These are phyloP conservation scores for Trifolium pratense DNA, from an alignment of 306 rosid genomes.

Conservation along the genomic window DNA sequence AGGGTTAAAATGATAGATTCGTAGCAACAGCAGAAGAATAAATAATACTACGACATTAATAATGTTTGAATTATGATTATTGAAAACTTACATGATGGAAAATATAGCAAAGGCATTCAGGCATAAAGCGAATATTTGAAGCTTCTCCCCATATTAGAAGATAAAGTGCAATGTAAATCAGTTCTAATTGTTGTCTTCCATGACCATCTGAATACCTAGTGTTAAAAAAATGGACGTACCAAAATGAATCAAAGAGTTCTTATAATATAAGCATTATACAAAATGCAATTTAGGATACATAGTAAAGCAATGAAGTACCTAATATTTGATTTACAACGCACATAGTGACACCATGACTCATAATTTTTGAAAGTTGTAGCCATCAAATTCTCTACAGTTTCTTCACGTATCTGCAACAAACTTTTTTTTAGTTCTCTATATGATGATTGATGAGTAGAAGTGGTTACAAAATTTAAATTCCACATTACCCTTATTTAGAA, in stretches of 20 bases:
- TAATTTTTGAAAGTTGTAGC: slow-evolving; percentile 78
- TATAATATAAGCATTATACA: slow-evolving; percentile 28
- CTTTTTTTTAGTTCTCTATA: slow-evolving; percentile 43
- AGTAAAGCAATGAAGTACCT: slow-evolving; percentile 56
- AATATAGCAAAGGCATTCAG: slow-evolving; percentile 96
- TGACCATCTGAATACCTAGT: slow-evolving; percentile 56
- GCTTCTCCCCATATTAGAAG: slow-evolving; percentile 99
- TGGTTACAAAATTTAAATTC: slow-evolving; percentile 20
- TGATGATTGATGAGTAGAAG: slow-evolving; percentile 19
- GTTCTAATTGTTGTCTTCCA: slow-evolving; percentile 64
- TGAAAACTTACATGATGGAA: slow-evolving; percentile 80
- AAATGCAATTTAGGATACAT: slow-evolving; percentile 40
- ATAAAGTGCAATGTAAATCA: slow-evolving; percentile 86
- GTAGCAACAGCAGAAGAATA: not conserved
- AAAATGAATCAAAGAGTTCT: slow-evolving; percentile 40
- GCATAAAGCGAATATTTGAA: slow-evolving; percentile 97
- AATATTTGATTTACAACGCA: slow-evolving; percentile 63
- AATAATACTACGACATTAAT: slow-evolving; percentile 24
- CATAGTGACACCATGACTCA: slow-evolving; percentile 84
- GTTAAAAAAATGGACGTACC: slow-evolving; percentile 26
- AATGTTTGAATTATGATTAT: slow-evolving; percentile 21
- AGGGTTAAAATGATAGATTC: not conserved
- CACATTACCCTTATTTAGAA: slow-evolving; percentile 17
- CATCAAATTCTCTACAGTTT: slow-evolving; percentile 56
- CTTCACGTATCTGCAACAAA: slow-evolving; percentile 71